Base-by-base conservation (phyloP, 495 filamentous ascomycete species). In the Staphylotrichum tortipilum region DNA sequence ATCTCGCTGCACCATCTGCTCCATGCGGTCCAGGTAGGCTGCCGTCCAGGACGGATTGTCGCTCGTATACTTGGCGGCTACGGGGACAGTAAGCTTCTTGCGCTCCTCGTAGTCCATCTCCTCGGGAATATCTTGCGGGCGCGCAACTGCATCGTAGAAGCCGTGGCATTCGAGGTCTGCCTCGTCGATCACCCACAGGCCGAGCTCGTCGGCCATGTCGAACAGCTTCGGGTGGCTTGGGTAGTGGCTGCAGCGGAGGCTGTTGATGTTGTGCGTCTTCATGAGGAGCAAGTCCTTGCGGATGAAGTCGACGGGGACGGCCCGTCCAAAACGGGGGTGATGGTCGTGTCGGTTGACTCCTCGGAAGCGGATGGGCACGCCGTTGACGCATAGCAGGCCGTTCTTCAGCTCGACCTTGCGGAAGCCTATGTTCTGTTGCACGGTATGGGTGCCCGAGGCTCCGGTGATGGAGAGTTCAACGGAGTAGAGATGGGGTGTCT, bases 161-260 rank as follows among this genome's bases (percentile, higher is more conserved):
- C 83, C 82, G 40, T 85, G 83, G 52, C 81, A 85, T 61, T 85
- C 83, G 0, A 85, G 71, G 56, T 88, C 83, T 0, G 80, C 79
- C 59, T 88, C 83, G 45, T 85, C 83, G 52, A 86, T 82, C 12
- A 86, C 73, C 70, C 77, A 86, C 26, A 88, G 54, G 0, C 84
- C 84, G 24, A 86, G 61, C 55, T 86, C 80, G 52, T 86, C 81
- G 34, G 77, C 78, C 2, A 86, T 61, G n/a, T 79, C 74, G 42
- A 79, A 78, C 7, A 85, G 66, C 22, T 60, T 60, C 1, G 76
- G 72, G 49, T 83, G 70, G 22, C 76, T 77, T 4, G 81, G 81
- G 43, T 83, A 79, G 49, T 84, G 80, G 24, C 73, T 79, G 48
- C 77, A 80, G 1, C 81, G 77, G 14, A 84, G 61, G 1, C 81